phyloP scores from a whole-genome alignment of 495 filamentous ascomycete species.

The Peziza echinospora region DNA sequence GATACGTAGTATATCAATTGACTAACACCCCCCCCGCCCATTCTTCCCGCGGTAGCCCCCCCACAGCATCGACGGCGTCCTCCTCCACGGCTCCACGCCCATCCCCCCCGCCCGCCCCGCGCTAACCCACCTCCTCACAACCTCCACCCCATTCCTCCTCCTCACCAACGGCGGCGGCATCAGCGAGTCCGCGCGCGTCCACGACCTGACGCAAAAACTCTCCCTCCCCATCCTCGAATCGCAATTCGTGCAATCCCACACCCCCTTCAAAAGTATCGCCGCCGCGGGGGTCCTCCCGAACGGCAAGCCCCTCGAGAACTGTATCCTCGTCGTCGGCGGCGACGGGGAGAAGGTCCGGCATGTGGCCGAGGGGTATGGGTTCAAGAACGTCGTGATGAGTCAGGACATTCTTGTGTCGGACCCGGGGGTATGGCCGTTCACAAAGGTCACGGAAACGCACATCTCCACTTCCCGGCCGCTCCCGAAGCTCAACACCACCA shows the following conservation, averaged over 20 bases:
- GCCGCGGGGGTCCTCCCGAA: not conserved
- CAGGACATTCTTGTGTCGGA: constrained; percentile 58
- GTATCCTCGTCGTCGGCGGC: constrained; percentile 38
- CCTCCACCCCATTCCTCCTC: constrained; percentile 61
- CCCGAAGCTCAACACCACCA: constrained; percentile 22
- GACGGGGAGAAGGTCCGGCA: constrained; percentile 50
- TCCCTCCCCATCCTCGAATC: constrained; percentile 33
- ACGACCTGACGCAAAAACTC: constrained; percentile 40
- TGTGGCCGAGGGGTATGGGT: constrained; percentile 70
- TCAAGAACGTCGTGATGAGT: constrained; percentile 62
- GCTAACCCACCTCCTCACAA: constrained; percentile 44
- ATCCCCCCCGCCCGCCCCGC: constrained; percentile 62
- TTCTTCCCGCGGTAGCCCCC: no score
- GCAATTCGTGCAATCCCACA: constrained; percentile 69
- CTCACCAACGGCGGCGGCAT: constrained; percentile 79
- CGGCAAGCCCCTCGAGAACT: constrained; percentile 10
- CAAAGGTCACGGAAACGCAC: constrained; percentile 40
- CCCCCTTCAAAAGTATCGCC: constrained; percentile 39
- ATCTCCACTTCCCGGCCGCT: constrained; percentile 38
- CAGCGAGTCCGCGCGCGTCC: constrained; percentile 46
- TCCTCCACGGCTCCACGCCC: constrained; percentile 61
- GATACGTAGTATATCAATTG: not conserved
- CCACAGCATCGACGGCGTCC: constrained; percentile 78
- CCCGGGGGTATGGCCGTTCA: constrained; percentile 64
- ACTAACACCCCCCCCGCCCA: not conserved